These are phyloP conservation scores for Candida broadrunensis DNA, from an alignment of 805 yeast species.

Conservation along the genomic window DNA sequence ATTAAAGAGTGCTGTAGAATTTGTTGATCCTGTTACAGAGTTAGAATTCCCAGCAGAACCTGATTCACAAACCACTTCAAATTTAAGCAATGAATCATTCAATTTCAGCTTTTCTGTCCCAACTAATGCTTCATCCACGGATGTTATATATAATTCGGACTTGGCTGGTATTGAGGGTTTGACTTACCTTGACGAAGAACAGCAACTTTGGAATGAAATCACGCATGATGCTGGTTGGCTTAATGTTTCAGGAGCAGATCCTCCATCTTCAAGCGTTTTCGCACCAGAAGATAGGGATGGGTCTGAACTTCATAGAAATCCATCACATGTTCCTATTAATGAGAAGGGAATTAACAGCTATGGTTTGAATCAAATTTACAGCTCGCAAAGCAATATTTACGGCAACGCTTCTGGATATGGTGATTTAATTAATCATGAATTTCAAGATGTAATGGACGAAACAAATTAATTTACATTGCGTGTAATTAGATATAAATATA, in stretches of 20 bases:
- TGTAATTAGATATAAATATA: not conserved
- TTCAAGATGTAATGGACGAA: conserved; percentile 24
- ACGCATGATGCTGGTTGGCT: conserved; percentile 78
- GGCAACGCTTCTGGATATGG: conserved; percentile 25
- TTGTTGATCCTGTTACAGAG: conserved; percentile 11
- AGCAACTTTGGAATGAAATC: conserved; percentile 71
- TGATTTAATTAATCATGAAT: conserved; percentile 37
- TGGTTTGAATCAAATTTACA: not conserved
- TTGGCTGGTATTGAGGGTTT: conserved; percentile 43
- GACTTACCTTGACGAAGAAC: conserved; percentile 41
- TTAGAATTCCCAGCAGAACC: not conserved
- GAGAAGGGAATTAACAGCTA: not conserved
- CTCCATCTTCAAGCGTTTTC: not conserved
- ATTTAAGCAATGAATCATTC: conserved; percentile 15
- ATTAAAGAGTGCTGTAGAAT: conserved; percentile 13
- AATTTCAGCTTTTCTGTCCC: conserved; percentile 14
- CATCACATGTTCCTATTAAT: not conserved
- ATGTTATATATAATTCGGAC: conserved; percentile 20
- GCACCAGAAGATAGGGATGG: conserved; percentile 1
- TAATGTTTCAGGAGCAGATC: conserved; percentile 16
- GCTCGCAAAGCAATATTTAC: not conserved
- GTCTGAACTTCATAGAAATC: not conserved
- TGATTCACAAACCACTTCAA: conserved; percentile 8
- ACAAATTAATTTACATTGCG: not conserved
- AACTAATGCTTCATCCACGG: not conserved